Conservation (phyloP, 805 yeast species). For the Candida arabinofermentans region DNA sequence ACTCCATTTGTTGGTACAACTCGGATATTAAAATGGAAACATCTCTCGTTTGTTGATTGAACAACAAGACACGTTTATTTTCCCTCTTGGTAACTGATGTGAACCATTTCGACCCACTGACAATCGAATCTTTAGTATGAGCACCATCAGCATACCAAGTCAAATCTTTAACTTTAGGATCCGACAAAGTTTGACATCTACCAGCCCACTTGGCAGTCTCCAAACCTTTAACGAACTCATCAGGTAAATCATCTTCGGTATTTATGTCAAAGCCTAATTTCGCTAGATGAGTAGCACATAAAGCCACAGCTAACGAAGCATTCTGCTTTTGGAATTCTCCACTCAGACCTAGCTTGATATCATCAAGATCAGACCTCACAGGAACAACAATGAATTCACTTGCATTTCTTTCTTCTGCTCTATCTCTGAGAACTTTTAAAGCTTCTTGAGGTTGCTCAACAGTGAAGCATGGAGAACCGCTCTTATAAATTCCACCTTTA, state of each 20-base stretch:
- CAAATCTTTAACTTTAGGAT: slow-evolving; percentile 36
- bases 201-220: slow-evolving; percentile 87
- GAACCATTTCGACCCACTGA: slow-evolving; percentile 84
- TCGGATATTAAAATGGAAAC: slow-evolving; percentile 58
- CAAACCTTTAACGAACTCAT: slow-evolving; percentile 54
- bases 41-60: slow-evolving; percentile 94
- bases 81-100: slow-evolving; percentile 29
- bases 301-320: slow-evolving; percentile 80
- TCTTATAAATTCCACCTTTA: slow-evolving; percentile 88
- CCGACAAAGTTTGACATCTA: slow-evolving; percentile 70
- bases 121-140: slow-evolving; percentile 84
- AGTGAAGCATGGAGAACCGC: slow-evolving; percentile 59
- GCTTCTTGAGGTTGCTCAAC: slow-evolving; percentile 54
- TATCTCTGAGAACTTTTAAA: slow-evolving; percentile 48
- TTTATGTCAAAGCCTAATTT: slow-evolving; percentile 41
- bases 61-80: slow-evolving; percentile 51
- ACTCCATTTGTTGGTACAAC: slow-evolving; percentile 42
- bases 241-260: slow-evolving; percentile 37
- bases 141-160: slow-evolving; percentile 96
- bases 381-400: slow-evolving; percentile 51
- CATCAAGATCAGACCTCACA: slow-evolving; percentile 35
- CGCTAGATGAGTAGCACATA: slow-evolving; percentile 59
- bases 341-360: slow-evolving; percentile 61
- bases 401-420: slow-evolving; percentile 63
- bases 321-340: slow-evolving; percentile 84